Evolutionary conservation across 2,329 filamentous ascomycete genomes (phyloP).

Genomic region (Microdochium nivale): DNA sequence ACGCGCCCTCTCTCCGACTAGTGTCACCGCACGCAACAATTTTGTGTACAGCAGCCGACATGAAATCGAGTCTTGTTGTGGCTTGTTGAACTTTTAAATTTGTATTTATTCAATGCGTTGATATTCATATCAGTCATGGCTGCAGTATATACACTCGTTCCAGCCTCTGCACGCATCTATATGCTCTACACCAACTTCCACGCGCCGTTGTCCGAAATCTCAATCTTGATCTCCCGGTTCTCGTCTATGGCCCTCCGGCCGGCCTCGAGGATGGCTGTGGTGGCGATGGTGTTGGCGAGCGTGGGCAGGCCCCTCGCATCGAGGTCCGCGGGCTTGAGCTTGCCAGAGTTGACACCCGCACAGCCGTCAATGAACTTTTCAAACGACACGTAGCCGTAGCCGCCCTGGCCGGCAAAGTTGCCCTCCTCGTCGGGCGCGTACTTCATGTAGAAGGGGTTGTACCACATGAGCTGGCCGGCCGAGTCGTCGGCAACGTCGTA

Average conservation of each 20-base stretch:
- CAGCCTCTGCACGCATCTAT: not conserved
- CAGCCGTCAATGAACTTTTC: constrained; percentile 94
- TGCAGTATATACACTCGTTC: too few relatives aligned
- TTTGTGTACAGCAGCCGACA: too few relatives aligned
- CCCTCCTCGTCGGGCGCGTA: constrained; percentile 92
- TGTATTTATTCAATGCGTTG: too few relatives aligned
- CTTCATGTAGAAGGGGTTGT: constrained; percentile 93
- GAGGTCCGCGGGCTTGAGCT: constrained; percentile 63
- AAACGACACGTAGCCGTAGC: constrained; percentile 89
- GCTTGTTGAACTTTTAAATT: too few relatives aligned
- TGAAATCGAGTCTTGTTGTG: too few relatives aligned
- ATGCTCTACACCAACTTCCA: constrained; percentile 53
- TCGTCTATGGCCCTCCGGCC: constrained; percentile 80
- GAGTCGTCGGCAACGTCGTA: constrained; percentile 89
- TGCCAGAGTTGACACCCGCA: constrained; percentile 66
- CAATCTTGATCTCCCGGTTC: constrained; percentile 67
- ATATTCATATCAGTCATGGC: too few relatives aligned
- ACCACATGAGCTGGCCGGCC: constrained; percentile 65
- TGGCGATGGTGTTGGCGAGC: constrained; percentile 80
- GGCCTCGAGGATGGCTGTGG: constrained; percentile 84
- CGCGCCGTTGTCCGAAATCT: constrained; percentile 45
- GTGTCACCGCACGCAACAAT: too few relatives aligned
- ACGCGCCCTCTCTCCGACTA: too few relatives aligned
- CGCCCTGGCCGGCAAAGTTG: constrained; percentile 84
- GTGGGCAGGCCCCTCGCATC: constrained; percentile 78